These are phyloP conservation scores for Chaetomidium leptoderma DNA, from an alignment of 495 filamentous ascomycete species.

Conservation along the genomic window DNA sequence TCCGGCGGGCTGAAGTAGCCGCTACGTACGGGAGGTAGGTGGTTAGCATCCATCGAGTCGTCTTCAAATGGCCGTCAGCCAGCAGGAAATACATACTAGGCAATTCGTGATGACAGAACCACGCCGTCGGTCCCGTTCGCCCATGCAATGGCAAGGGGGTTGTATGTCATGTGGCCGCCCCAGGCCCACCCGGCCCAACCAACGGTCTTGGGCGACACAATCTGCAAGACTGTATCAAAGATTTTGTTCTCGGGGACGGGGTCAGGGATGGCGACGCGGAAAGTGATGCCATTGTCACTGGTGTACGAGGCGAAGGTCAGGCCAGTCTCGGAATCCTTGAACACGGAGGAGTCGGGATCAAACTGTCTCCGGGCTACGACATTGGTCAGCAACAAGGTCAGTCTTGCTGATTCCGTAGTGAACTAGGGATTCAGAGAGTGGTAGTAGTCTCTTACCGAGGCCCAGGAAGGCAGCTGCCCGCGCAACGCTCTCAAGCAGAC, in stretches of 20 bases:
- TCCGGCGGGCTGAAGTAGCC: constrained; percentile 42
- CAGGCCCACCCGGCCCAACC: constrained; percentile 47
- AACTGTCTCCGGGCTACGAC: constrained; percentile 26
- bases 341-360: constrained; percentile 34
- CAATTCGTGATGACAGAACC: constrained; percentile 39
- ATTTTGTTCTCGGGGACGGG: constrained; percentile 28
- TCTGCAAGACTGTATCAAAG: constrained; percentile 43
- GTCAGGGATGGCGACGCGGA: constrained; percentile 41
- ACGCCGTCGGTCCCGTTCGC: constrained; percentile 38
- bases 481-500: constrained; percentile 15
- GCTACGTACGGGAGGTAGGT: constrained; percentile 29
- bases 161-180: constrained; percentile 48
- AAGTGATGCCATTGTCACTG: constrained; percentile 34
- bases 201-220: constrained; percentile 35
- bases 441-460: constrained; percentile 26
- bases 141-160: constrained; percentile 44
- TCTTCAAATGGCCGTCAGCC: background rate
- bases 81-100: constrained; percentile 34
- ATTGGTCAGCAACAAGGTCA: background rate
- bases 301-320: constrained; percentile 41
- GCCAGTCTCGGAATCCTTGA: constrained; percentile 39
- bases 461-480: constrained; percentile 26
- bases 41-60: no score
- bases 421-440: background rate
- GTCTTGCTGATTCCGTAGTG: background rate